Base-by-base conservation (phyloP, 192 early-diverging fungal genomes). In the Radiomyces spectabilis region DNA sequence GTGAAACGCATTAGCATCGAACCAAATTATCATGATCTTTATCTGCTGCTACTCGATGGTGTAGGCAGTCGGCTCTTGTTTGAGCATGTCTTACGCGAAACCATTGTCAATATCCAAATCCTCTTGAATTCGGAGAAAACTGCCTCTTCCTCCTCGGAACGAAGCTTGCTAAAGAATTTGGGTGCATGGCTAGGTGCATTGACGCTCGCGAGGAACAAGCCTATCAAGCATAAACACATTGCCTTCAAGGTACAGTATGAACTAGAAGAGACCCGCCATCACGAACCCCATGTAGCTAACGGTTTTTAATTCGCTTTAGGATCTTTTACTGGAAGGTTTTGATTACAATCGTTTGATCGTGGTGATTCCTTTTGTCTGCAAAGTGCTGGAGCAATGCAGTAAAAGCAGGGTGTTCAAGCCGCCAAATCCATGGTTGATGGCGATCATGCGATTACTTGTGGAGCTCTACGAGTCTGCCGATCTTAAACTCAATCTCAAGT, bases 371-470 rank as follows among this genome's bases (percentile, higher is more conserved):
- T 99, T 99, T 63, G 91, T 95, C 7, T 99, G 96, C 77, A 96
- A 97, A 68, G 90, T 97, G 0, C 72, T 99, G 42, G 93, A 96
- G 57, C 93, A 95, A 66, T 82, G 86, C 42, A 75, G 75, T 21
- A 77, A 79, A 37, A 92, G 85, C 55, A 89, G 80, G 45, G 85
- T 97, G 3, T 99, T 99, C 72, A 85, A 84, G 46, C 89, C 91
- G 9, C 94, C 96, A 26, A 97, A 95, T 71, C 96, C 96, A 13
- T 99, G 96, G 96, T 62, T 99, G 37, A 92, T 99, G 84, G 90
- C 89, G 27, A 93, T 94, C 51, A 81, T 99, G 79, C 81, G 81
- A 42, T 77, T 97, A 13, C 69, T 99, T 34, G 86, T 88, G 2
- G 96, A 99, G 68, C 74, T 99, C 8, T 97, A 96, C 71, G 84